Base-by-base conservation (phyloP, 108 stramenopile genomes). In the Chaetoceros tenuissimus region DNA sequence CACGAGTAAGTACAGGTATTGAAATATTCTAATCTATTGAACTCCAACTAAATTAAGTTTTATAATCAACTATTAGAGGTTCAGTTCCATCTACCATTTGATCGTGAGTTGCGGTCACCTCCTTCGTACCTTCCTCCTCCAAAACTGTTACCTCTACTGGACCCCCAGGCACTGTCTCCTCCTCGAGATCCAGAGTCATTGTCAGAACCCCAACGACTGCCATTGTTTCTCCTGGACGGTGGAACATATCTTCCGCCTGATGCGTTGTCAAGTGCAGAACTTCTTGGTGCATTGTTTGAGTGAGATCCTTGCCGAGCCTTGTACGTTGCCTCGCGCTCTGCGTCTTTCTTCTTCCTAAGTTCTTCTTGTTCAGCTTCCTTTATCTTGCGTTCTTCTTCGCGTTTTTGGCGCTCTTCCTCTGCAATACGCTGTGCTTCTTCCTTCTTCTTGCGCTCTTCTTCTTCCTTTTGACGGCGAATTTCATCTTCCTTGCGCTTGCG, bases 191-290 rank as follows among this genome's bases (percentile, higher is more conserved):
- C 62, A 13, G 65, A 63, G 24, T 64, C 77, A 48, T 40, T 46
- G 1, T 60, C 61, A 50, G 67, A 66, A 48, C 73, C 61, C 1
- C 62, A 54, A 20, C 54, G 66, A 22, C 67, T 45, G 23, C 63
- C 53, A 28, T 46, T 48, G 13, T 73, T 73, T 31, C 85, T 78
- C 46, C 67, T 66, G 0, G 81, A 66, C 8, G 89, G 89, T 17
- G 89, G 89, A 17, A 91, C 71, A 57, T 87, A 91, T 89, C 88
- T 27, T 69, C 75, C 56, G 77, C 52, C 17, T 75, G 78, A n/a
- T 68, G 51, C 58, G 62, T 55, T 46, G 57, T 65, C 27, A 10
- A 48, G n/a, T 18, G 26, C 24, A 21, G 28, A n/a, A 45, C 47
- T 31, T 27, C 34, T 40, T 10, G 34, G 34, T 13, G 34, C 34